Base-by-base conservation (phyloP, 352 stramenopile genomes). In the Peronosclerospora sorghi region DNA sequence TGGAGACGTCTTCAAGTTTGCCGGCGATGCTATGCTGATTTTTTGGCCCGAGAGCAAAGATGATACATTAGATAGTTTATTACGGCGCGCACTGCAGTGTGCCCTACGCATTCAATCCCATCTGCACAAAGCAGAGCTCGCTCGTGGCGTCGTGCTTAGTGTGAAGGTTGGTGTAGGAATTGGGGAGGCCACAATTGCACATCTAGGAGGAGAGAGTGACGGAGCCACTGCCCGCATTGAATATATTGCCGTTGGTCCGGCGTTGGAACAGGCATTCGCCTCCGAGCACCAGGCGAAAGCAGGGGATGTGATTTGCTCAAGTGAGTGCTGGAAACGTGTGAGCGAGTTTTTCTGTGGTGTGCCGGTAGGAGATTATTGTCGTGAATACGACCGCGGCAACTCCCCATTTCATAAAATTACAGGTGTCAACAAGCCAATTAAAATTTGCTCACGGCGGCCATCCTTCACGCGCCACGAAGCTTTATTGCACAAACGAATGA, bases 81-180 rank as follows among this genome's bases (percentile, higher is more conserved):
- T 96, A 21, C 67, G 82, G 2, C 70, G 87, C 9, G 83, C 75
- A 13, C 51, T 94, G 9, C 89, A 97, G 57, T 96, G 86, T 46
- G 89, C 89, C 3, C 50, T 96, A 38, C 59, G 69, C 1, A 95
- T 97, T 40, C 90, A 97, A 58, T 65, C 80, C n/a, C 62, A 93
- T 38, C 52, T 97, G 28, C 72, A 96, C 58, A 51, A 88, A 35
- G 82, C 78, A 2, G 74, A 95, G 50, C 65, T 96, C 9, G 85
- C 76, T 3, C 70, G 64, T 8, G 77, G 76, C 17, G 86, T 96
- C 2, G 75, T 88, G 23, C 56, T 97, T n/a, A 94, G 80, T 54
- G 87, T 96, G n/a, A 97, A 97, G 57, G 94, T 96, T 43, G 89
- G 89, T 9, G 85, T 97, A 32, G 89, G 89, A 10, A 75, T 95